phyloP scores from a whole-genome alignment of 1,284 basidiomycete species.

The Marasmius fiardii region DNA sequence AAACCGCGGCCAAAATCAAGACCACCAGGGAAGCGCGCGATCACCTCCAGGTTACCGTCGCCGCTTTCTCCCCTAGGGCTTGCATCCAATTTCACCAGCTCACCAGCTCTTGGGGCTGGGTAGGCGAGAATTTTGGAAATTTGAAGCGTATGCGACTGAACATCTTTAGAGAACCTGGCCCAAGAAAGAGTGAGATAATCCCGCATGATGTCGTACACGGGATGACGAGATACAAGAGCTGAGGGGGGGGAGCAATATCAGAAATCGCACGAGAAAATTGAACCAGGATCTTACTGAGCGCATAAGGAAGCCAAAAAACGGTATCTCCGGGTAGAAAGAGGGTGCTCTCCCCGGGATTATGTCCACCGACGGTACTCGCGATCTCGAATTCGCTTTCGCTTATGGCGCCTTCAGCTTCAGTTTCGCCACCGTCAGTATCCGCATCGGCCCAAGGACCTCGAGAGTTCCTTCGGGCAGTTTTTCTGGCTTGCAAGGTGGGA shows the following conservation, averaged over 20 bases:
- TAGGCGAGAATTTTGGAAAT: slow-evolving; percentile 82
- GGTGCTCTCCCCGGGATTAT: slow-evolving; percentile 81
- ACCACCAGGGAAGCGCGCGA: slow-evolving; percentile 82
- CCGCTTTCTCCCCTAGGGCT: slow-evolving; percentile 50
- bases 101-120: slow-evolving; percentile 84
- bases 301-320: slow-evolving; percentile 91
- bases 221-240: slow-evolving; percentile 87
- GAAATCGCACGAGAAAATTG: slow-evolving; percentile 4
- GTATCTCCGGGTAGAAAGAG: slow-evolving; percentile 84
- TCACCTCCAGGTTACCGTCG: slow-evolving; percentile 76
- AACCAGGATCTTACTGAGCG: slow-evolving; percentile 61
- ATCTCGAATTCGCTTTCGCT: slow-evolving; percentile 83
- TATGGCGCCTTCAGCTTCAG: slow-evolving; percentile 67
- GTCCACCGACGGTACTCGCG: slow-evolving; percentile 63
- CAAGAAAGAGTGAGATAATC: slow-evolving; percentile 91
- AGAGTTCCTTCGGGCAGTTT: slow-evolving; percentile 49
- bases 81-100: slow-evolving; percentile 79
- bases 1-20: slow-evolving; percentile 81
- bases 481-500: slow-evolving; percentile 51
- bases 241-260: slow-evolving; percentile 16
- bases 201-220: slow-evolving; percentile 90
- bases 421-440: slow-evolving; percentile 67
- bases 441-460: slow-evolving; percentile 75
- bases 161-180: slow-evolving; percentile 91
- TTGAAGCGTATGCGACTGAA: slow-evolving; percentile 82